Evolutionary conservation across 164 flowering plant species (phyloP).

Genomic region (Aristolochia contorta): DNA sequence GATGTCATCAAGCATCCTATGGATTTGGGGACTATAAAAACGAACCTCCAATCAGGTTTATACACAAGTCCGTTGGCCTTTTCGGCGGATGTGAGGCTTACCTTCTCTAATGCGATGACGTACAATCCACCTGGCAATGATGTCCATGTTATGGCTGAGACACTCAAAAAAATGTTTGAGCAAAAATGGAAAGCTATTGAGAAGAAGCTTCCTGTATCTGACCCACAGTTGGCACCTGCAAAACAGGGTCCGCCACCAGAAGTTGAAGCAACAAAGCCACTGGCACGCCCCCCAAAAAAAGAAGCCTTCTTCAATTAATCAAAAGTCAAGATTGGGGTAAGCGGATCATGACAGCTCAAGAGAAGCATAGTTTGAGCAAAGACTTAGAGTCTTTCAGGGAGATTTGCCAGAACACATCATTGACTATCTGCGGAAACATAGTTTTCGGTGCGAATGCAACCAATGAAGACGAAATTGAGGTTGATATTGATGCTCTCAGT

Average conservation of each 20-base stretch:
- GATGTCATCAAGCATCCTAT: slow-evolving; percentile 67
- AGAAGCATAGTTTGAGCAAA: slow-evolving; percentile 43
- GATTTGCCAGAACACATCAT: slow-evolving; percentile 64
- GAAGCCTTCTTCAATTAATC: slow-evolving; percentile 17
- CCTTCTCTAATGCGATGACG: slow-evolving; percentile 71
- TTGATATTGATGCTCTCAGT: slow-evolving; percentile 61
- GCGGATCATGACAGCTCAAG: slow-evolving; percentile 41
- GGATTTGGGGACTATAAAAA: slow-evolving; percentile 76
- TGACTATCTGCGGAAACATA: slow-evolving; percentile 49
- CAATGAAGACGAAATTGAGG: slow-evolving; percentile 70
- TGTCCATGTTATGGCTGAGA: slow-evolving; percentile 55
- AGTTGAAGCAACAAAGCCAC: slow-evolving; percentile 12
- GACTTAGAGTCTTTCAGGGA: slow-evolving; percentile 46
- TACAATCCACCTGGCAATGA: slow-evolving; percentile 71
- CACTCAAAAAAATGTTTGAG: slow-evolving; percentile 55
- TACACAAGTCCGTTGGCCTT: slow-evolving; percentile 48
- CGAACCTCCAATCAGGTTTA: slow-evolving; percentile 31
- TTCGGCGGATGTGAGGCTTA: slow-evolving; percentile 70
- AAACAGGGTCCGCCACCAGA: slow-evolving; percentile 6
- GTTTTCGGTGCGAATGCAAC: slow-evolving; percentile 29
- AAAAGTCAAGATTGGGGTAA: slow-evolving; percentile 27
- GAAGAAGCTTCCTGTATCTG: slow-evolving; percentile 36
- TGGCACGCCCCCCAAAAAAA: slow-evolving; percentile 26
- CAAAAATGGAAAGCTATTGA: slow-evolving; percentile 65
- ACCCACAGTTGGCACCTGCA: slow-evolving; percentile 12